Percentiles rank a stretch among this genome's conserved stretches.
These are phyloP conservation scores for Backusella tuberculispora DNA, from an alignment of 192 early-diverging fungal species.

Conservation along the genomic window DNA sequence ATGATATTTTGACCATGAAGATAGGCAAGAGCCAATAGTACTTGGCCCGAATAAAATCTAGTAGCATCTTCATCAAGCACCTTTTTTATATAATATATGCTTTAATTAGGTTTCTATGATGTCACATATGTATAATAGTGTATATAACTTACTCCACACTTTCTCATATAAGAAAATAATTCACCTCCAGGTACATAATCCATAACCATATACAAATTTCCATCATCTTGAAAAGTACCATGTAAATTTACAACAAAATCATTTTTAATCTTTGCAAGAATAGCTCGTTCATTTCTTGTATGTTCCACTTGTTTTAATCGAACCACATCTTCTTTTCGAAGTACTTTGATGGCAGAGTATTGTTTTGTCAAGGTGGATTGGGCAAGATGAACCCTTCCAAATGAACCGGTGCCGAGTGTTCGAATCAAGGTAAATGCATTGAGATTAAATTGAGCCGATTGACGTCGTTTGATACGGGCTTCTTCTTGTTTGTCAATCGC, in stretches of 20 bases:
- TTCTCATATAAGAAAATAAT: constrained; percentile 73
- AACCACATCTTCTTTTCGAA: constrained; percentile 90
- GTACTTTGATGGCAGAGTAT: constrained; percentile 94
- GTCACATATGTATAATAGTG: constrained; percentile 51
- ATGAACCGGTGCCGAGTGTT: constrained; percentile 92
- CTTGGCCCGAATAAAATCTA: constrained; percentile 89
- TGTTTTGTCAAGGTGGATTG: constrained; percentile 71
- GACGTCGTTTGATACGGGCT: not conserved
- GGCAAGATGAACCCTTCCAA: constrained; percentile 93
- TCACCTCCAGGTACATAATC: constrained; percentile 95
- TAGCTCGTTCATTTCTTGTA: constrained; percentile 90
- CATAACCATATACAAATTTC: constrained; percentile 89
- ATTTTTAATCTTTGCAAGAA: constrained; percentile 79
- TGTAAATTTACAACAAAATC: constrained; percentile 90
- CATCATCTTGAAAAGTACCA: constrained; percentile 86
- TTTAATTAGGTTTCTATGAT: not conserved
- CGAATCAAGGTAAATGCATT: constrained; percentile 77
- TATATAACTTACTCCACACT: constrained; percentile 84
- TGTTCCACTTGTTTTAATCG: constrained; percentile 96
- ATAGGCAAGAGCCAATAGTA: constrained; percentile 88
- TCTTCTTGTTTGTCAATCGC: not conserved
- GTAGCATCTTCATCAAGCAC: constrained; percentile 44
- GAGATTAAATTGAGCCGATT: constrained; percentile 44
- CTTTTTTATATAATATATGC: constrained; percentile 39
- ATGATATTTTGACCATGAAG: constrained; percentile 89